phyloP scores from a whole-genome alignment of 2,329 filamentous ascomycete species.

The Ophiocordyceps camponoti-leonardi region DNA sequence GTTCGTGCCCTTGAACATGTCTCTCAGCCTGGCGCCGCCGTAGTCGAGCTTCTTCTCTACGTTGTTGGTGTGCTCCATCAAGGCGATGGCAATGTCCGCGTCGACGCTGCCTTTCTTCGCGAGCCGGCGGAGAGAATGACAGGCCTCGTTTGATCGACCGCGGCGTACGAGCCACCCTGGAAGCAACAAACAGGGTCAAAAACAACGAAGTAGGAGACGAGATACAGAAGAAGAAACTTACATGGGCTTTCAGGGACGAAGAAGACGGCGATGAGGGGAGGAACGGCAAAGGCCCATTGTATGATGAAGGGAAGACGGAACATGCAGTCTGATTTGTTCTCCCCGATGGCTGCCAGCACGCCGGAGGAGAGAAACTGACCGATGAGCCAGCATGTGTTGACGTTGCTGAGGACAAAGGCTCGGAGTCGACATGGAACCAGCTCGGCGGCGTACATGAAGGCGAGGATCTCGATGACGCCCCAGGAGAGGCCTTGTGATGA shows the following conservation, averaged over 20 bases:
- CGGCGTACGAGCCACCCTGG: constrained; percentile 30
- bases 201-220: neutral
- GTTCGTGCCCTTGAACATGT: constrained; percentile 35
- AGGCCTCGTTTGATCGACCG: constrained; percentile 18
- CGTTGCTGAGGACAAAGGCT: constrained; percentile 18
- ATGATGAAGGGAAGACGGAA: constrained; percentile 32
- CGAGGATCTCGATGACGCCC: constrained; percentile 33
- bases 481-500: constrained; percentile 30
- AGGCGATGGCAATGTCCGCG: constrained; percentile 28
- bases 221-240: constrained; percentile 15
- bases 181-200: neutral
- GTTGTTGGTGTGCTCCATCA: constrained; percentile 37
- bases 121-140: constrained; percentile 22
- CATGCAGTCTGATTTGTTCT: constrained; percentile 24
- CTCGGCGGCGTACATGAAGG: constrained; percentile 36
- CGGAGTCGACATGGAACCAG: constrained; percentile 32
- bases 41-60: constrained; percentile 24
- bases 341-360: constrained; percentile 25
- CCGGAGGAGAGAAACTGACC: constrained; percentile 33
- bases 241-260: constrained; percentile 25
- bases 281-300: constrained; percentile 35
- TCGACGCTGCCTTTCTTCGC: constrained; percentile 21
- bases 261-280: constrained; percentile 23
- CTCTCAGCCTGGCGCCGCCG: constrained; percentile 23
- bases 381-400: constrained; percentile 40